These are phyloP conservation scores for Fusarium floridanum DNA, from an alignment of 2,329 filamentous ascomycete genomes.

Conservation along the genomic window DNA sequence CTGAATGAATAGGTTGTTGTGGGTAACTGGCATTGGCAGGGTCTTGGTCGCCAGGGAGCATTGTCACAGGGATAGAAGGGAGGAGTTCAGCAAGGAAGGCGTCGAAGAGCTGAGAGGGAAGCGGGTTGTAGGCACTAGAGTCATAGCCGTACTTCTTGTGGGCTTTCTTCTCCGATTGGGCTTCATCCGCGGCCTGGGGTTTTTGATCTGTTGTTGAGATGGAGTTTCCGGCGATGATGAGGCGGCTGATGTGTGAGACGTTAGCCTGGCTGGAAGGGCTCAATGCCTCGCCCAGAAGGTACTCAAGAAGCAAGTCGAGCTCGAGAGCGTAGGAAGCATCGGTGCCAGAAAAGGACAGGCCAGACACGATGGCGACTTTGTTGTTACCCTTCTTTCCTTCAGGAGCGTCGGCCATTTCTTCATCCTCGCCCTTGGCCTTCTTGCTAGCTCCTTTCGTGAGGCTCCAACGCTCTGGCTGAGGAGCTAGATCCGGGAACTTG, in stretches of 20 bases:
- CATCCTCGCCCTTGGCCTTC: slow-evolving; percentile 58
- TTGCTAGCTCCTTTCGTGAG: slow-evolving; percentile 60
- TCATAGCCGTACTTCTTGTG: slow-evolving; percentile 96
- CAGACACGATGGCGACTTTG: slow-evolving; percentile 88
- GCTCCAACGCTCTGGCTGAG: slow-evolving; percentile 85
- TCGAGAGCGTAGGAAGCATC: slow-evolving; percentile 79
- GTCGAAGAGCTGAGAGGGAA: slow-evolving; percentile 87
- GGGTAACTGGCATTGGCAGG: slow-evolving; percentile 91
- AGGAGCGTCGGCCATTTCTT: slow-evolving; percentile 68
- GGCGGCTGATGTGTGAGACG: slow-evolving; percentile 78
- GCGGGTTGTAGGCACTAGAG: slow-evolving; percentile 85
- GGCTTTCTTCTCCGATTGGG: slow-evolving; percentile 60
- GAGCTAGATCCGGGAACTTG: slow-evolving; percentile 86
- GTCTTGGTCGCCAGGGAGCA: slow-evolving; percentile 87
- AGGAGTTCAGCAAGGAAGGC: slow-evolving; percentile 84
- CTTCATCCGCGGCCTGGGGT: slow-evolving; percentile 49
- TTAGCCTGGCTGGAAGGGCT: slow-evolving; percentile 70
- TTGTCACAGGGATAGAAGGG: slow-evolving; percentile 87
- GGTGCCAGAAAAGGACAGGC: slow-evolving; percentile 83
- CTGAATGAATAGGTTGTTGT: slow-evolving; percentile 92
- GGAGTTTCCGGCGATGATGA: slow-evolving; percentile 94
- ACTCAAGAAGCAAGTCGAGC: slow-evolving; percentile 85
- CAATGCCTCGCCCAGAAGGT: slow-evolving; percentile 84
- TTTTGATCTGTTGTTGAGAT: slow-evolving; percentile 73
- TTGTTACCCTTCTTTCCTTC: slow-evolving; percentile 60